A percentile compares a stretch with the other conserved stretches of the same genome.
phyloP scores from a whole-genome alignment of 345 rosid species.

The Diplotaxis tenuifolia region DNA sequence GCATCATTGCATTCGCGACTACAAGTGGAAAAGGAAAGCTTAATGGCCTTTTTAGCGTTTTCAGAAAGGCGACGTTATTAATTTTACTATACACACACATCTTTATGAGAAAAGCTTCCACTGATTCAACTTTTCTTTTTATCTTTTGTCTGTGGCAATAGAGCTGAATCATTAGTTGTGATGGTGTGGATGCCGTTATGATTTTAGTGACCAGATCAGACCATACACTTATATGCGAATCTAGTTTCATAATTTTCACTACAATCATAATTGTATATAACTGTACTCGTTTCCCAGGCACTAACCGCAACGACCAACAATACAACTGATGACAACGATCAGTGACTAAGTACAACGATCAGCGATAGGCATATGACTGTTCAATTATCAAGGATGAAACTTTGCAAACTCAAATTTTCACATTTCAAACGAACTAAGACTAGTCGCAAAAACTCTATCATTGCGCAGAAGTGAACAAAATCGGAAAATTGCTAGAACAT shows the following conservation, averaged over 20 bases:
- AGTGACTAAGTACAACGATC: not conserved
- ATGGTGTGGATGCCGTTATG: not conserved
- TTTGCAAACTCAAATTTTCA: not conserved
- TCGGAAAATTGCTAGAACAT: not conserved
- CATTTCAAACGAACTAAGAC: not conserved
- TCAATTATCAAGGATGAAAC: not conserved
- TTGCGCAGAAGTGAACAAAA: not conserved
- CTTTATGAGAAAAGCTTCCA: not conserved
- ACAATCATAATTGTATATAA: not conserved
- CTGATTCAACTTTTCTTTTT: not conserved
- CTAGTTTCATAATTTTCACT: not conserved
- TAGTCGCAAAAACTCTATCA: not conserved
- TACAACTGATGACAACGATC: not conserved
- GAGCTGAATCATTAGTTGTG: not conserved
- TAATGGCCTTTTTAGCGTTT: not conserved
- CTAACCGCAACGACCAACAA: not conserved
- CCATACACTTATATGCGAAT: not conserved
- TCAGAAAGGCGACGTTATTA: slow-evolving; percentile 1
- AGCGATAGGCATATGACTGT: not conserved
- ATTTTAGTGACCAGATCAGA: not conserved
- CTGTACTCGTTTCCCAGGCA: not conserved
- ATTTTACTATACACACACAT: not conserved
- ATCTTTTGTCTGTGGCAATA: not conserved
- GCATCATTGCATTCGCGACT: slow-evolving; percentile 10
- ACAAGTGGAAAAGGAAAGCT: slow-evolving; percentile 2